Base-by-base conservation (phyloP, 192 early-diverging fungal species). In the Cetraspora pellucida region DNA sequence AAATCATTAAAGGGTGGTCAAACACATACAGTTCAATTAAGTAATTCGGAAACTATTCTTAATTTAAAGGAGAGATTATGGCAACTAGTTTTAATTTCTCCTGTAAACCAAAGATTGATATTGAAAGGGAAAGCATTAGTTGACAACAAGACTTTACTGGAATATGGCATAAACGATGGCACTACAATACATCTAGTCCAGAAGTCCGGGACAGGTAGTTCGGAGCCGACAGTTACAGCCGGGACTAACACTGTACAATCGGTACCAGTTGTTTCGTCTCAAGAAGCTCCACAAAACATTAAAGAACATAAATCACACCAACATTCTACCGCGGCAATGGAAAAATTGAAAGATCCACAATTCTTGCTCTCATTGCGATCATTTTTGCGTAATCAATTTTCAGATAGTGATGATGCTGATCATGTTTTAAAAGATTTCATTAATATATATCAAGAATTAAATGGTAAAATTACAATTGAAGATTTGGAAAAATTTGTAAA, bases 81-180 rank as follows among this genome's bases (percentile, higher is more conserved):
- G 44, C 47, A 31, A 0, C 76, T 84, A 66, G 63, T 81, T 25
- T 77, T 75, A 17, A 80, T 84, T 60, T 63, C 75, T 10, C 69
- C 70, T 10, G 59, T 37, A 7, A 68, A 82, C 17, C 89, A 90
- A 71, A 85, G 89, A 30, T 75, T 90, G 27, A 82, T 90, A 60
- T 77, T 90, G 30, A 88, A 86, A 59, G 89, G 89, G 25, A 90
- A 90, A 69, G 83, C 85, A 3, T 78, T 90, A 50, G 44, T 80
- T 6, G 89, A 90, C 75, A 83, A 72, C 57, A 88, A 87, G 64
- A 72, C 76, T n/a, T 67, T 90, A 63, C 69, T 54, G 4, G 88
- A 90, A 27, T 87, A 88, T 64, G 77, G 76, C 10, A 58, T 90
- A 23, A 73, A 63, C 6, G 50, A 84, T 17, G 87, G 79, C 44